Base-by-base conservation (phyloP, 768 basidiomycete genomes). In the Auriscalpium orientale region DNA sequence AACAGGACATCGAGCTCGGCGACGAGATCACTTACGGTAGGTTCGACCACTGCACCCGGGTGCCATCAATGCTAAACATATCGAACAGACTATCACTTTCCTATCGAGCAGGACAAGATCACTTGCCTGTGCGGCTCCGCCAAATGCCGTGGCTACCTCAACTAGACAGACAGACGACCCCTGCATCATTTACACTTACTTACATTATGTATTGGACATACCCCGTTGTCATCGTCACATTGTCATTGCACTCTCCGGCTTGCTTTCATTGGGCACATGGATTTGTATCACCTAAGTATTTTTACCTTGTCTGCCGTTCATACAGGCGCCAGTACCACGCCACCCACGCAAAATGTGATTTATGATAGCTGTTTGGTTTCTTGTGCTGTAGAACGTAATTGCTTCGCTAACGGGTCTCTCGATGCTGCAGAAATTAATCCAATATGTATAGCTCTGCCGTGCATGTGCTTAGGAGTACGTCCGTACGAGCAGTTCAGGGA, bases 71-170 rank as follows among this genome's bases (percentile, higher is more conserved):
- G 28, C 28, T 28, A 4, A 28, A 3, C 4, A 28, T 28, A 1
- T 28, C 37, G 33, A 56, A 6, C 66, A 94, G 94, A 99, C 76
- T 99, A 99, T 73, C 95, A 98, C 72, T 99, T 99, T 77, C 95
- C 97, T 46, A 89, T 97, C 68, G 97, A 99, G 74, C 91, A 97
- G 72, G 93, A 95, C 76, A 95, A 95, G 77, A 94, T 95, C 65
- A 89, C 89, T 55, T 94, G 92, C 76, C 77, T 94, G 28, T 95
- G 92, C 66, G 87, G 95, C 64, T 89, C 92, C 65, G 76, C 79
- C 62, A 89, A 89, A 73, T 98, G 95, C 74, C 88, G 95, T 66
- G 93, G 94, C 59, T 95, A 83, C 77, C 88, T 97, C 77, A 97
- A 97, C 75, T 98, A 89, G 82, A 80, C 59, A 56, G 54, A 28